Evolutionary conservation across 2,329 filamentous ascomycete species (phyloP), one percentile per base, ranked within the genome.

Genomic region (Fusarium sp.): DNA sequence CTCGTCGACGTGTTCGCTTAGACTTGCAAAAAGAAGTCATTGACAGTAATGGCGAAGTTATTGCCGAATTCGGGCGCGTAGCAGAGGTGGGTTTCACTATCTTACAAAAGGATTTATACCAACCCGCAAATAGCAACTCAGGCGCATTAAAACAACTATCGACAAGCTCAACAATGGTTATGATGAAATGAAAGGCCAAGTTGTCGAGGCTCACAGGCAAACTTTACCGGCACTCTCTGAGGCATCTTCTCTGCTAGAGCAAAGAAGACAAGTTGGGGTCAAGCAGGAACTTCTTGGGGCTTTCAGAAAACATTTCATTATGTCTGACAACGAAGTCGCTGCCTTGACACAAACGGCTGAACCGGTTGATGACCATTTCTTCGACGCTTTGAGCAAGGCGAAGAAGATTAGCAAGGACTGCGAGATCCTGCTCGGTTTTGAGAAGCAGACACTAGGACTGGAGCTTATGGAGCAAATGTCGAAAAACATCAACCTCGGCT

Each of bases 401-500:
- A 98, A 97, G 79, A 91, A 89, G 74, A 94, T 99, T 58, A 91
- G 94, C 76, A 90, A 90, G 69, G 95, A 98, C 76, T 97, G 94
- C 74, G 92, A 98, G 77, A 85, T 97, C 32, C 83, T 99, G 7
- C 88, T 99, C 2, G 95, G 94, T 4, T 93, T 94, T 30, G 94
- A 98, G 78, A 93, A 94, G 74, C 94, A 98, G 80, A 90, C 91
- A 11, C 83, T 98, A 1, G 96, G 95, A 0, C 84, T 97, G 6
- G 94, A 98, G 74, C 88, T 98, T 51, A 94, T 98, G 86, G 95
- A 98, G 68, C 90, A 95, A 78, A 95, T 91, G 58, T 94, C 94
- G 0, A 94, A 93, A 63, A 90, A 93, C 67, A 86, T 99, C 52
- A 96, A 97, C 75, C 86, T 91, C 18, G 95, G 93, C 7, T 99